Evolutionary conservation across 2,329 filamentous ascomycete species (phyloP), one percentile per base, ranked within the genome.

Genomic region (Talaromyces sp.): DNA sequence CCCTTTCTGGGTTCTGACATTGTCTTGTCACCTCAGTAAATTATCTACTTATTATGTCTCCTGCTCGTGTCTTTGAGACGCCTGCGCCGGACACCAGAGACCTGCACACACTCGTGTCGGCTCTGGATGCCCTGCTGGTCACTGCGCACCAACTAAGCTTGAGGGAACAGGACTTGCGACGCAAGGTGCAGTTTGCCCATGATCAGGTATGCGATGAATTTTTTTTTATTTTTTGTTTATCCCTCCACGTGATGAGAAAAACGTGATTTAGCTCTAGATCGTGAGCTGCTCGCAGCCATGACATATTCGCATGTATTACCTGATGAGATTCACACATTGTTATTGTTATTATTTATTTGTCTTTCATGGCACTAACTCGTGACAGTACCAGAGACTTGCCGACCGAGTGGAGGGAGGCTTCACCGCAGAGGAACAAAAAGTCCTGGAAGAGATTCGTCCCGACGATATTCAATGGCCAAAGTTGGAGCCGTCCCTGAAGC

Each of bases 191-290:
- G 65, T 71, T 75, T 68, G 72, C 77, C 44, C 70, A 74, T 62
- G 69, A 76, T 62, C 70, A 79, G 76, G 77, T 79, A 76, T 61
- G 56, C 61, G 57, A 51, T 13, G 59, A 47, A 30, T 36, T 47
- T 28, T 39, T 49, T 57, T 19, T 56, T 60, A 42, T n/a, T 59
- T 53, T 54, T 36, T 59, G 17, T 30, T 51, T 57, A 51, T 57
- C 59, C 32, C 27, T n/a, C 13, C 49, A 70, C 65, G 78, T 81
- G 80, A 82, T 75, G 81, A 83, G 74, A 78, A 75, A 78, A 71
- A 70, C 67, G 70, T 47, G 25, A 60, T 73, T 89, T 91, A 91
- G 89, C 89, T 92, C 89, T 91, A 91, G 89, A 91, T 90, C 88
- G 88, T 82, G 83, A 91, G 87, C 84, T 79, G 82, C 72, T 70